Evolutionary conservation across 2,329 filamentous ascomycete species (phyloP).

Genomic region (Xylariomycetidae sp.): DNA sequence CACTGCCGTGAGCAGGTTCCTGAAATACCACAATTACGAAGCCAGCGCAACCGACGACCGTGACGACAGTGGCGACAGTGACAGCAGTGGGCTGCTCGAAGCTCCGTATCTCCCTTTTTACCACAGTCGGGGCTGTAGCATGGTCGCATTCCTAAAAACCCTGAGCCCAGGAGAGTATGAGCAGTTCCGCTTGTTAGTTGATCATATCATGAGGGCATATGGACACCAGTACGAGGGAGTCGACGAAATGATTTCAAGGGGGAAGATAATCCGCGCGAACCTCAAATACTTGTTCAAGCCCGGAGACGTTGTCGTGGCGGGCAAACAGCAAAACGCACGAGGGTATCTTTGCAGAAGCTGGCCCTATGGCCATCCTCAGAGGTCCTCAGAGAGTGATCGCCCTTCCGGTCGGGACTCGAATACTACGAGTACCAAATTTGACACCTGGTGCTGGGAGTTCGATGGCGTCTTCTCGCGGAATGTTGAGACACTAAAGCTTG

Average conservation of each 20-base stretch:
- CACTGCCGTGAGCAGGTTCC: too few relatives aligned
- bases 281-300: conserved; percentile 4
- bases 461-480: not conserved
- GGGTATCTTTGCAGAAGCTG: not conserved
- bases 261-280: not conserved
- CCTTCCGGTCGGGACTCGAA: too few relatives aligned
- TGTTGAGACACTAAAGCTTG: not conserved
- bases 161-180: not conserved
- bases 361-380: not conserved
- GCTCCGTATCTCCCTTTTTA: too few relatives aligned
- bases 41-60: too few relatives aligned
- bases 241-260: not conserved
- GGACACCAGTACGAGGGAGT: not conserved
- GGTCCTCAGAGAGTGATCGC: too few relatives aligned
- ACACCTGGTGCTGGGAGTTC: not conserved
- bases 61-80: too few relatives aligned
- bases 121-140: too few relatives aligned
- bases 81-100: too few relatives aligned
- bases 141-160: conserved; percentile 1
- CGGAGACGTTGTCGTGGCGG: conserved; percentile 1
- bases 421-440: not conserved
- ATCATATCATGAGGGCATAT: conserved; percentile 1
- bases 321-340: not conserved
- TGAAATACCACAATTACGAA: too few relatives aligned
- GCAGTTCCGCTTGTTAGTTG: not conserved